Base-by-base conservation (phyloP, 345 rosid genomes). In the Eucalyptus marginata region DNA sequence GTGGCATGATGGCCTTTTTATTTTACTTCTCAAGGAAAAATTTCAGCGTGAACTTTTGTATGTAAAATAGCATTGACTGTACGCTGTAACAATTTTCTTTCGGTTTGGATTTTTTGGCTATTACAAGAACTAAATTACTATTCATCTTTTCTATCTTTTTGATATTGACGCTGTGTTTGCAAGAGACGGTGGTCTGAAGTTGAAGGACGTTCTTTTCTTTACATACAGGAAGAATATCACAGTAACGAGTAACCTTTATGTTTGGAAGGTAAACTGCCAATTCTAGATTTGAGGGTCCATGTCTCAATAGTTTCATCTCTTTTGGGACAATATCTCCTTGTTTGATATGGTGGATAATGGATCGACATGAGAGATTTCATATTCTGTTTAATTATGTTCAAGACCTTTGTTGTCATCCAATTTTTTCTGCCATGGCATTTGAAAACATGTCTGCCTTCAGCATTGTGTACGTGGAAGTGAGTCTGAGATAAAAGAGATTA, bases 161-260 rank as follows among this genome's bases (percentile, higher is more conserved):
- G 93, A 96, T 94, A 90, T 94, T 94, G 92, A 92, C 93, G 90
- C 94, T 96, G 96, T 97, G 97, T 93, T 96, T 97, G 98, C 98
- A 96, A 97, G 98, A 96, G 95, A 91, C 91, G 89, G 90, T 95
- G 97, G 94, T 94, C 93, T 96, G 96, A 93, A 96, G 96, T 94
- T 95, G 95, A 94, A 96, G 94, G 95, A 89, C 88, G 88, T 91
- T 93, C 95, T 95, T 92, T 92, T 94, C 97, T 90, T 96, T 93
- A 94, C 97, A 91, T 93, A 94, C 94, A 93, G 24, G 95, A 95
- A 95, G 95, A 95, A 91, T 92, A 92, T 93, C 92, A 92, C 91
- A 88, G 92, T 94, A 93, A 33, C 76, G 43, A 51, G 44, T 76
- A 86, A 91, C 93, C 92, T 85, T 90, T 88, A 89, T 92, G 89